Percentiles rank a stretch among this genome's conserved stretches.
Conservation (phyloP, 306 rosid species). For the Casuarina glauca region DNA sequence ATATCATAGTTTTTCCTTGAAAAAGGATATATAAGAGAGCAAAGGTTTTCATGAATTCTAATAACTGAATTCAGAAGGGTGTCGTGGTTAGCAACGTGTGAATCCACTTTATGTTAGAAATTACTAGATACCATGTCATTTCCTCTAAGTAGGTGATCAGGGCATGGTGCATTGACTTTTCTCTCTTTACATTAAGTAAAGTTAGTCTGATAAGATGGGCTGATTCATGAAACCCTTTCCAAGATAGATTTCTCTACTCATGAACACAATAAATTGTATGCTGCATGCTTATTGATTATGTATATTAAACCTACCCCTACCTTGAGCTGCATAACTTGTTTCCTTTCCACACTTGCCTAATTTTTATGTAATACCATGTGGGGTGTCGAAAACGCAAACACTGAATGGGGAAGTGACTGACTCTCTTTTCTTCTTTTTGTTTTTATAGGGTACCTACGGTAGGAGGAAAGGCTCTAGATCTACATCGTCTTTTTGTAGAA, state of each 20-base stretch:
- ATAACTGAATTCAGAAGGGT: background rate
- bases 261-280: background rate
- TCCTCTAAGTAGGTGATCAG: constrained; percentile 2
- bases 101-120: constrained; percentile 1
- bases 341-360: constrained; percentile 12
- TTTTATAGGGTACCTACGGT: constrained; percentile 62
- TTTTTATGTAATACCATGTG: constrained; percentile 15
- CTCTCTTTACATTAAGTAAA: background rate
- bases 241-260: background rate
- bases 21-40: background rate
- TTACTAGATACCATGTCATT: background rate
- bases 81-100: background rate
- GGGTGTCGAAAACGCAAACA: constrained; percentile 13
- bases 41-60: no score
- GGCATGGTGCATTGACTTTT: background rate
- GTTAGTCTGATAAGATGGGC: background rate
- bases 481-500: constrained; percentile 70
- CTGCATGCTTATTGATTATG: background rate
- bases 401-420: constrained; percentile 11
- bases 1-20: background rate
- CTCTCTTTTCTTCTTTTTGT: constrained; percentile 19
- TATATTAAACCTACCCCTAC: background rate
- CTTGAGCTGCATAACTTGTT: background rate
- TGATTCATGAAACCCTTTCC: background rate
- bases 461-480: constrained; percentile 77